Percentiles rank a stretch among this genome's conserved stretches.
These are phyloP conservation scores for Xenosphaeropsis pyriputrescens DNA, from an alignment of 2,329 filamentous ascomycete genomes.

Conservation along the genomic window DNA sequence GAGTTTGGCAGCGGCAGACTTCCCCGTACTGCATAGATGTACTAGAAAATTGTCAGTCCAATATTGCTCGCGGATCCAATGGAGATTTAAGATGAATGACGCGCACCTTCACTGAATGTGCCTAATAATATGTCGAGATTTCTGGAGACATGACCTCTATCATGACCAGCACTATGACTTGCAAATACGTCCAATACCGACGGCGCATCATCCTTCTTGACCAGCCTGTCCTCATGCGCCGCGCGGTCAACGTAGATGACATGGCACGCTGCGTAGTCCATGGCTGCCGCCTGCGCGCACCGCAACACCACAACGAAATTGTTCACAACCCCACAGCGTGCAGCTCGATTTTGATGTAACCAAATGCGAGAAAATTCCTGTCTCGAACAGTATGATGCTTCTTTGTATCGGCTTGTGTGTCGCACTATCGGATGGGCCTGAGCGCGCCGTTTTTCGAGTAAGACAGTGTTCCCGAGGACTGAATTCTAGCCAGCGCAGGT, in stretches of 20 bases:
- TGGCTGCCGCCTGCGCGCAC: slow-evolving; percentile 14
- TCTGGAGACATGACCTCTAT: slow-evolving; percentile 22
- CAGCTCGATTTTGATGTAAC: no score
- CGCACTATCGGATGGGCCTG: neutral
- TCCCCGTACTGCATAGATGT: slow-evolving; percentile 34
- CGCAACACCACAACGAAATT: slow-evolving; percentile 8
- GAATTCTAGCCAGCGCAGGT: no score
- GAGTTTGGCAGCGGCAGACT: slow-evolving; percentile 34
- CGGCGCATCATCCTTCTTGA: slow-evolving; percentile 17
- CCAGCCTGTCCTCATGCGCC: slow-evolving; percentile 20
- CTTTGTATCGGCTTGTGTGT: neutral
- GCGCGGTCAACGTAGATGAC: slow-evolving; percentile 27
- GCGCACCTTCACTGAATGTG: slow-evolving; percentile 36
- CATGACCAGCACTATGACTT: slow-evolving; percentile 9
- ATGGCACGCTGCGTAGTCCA: slow-evolving; percentile 27
- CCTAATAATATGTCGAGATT: slow-evolving; percentile 33
- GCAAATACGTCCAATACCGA: slow-evolving; percentile 12
- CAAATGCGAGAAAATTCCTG: no score
- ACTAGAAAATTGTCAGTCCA: slow-evolving; percentile 23
- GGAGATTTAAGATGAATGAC: slow-evolving; percentile 4
- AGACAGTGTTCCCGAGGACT: neutral
- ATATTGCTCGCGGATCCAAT: neutral
- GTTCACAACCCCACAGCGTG: neutral
- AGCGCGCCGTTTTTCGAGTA: neutral
- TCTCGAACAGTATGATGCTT: no score